phyloP scores from a whole-genome alignment of 345 rosid genomes.

The Acer yangbiense region DNA sequence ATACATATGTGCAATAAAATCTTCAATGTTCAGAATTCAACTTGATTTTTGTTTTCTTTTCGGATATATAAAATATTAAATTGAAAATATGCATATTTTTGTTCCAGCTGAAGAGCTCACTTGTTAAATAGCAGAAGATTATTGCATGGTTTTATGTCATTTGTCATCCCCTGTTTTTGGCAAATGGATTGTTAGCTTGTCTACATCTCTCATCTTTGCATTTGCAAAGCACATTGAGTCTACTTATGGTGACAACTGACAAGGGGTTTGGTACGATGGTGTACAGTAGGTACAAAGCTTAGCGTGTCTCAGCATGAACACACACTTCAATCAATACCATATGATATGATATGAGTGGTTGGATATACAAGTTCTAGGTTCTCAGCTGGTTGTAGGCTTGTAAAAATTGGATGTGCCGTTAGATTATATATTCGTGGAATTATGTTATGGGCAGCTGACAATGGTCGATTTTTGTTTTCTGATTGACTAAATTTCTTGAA shows the following conservation, averaged over 20 bases:
- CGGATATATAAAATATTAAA: background rate
- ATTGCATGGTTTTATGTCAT: background rate
- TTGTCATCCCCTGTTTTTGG: background rate
- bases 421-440: too few species aligned
- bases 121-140: background rate
- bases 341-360: background rate
- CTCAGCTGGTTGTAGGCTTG: too few species aligned
- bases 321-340: too few species aligned
- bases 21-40: background rate
- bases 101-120: background rate
- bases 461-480: too few species aligned
- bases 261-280: background rate
- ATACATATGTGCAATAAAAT: slow-evolving; percentile 16
- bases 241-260: background rate
- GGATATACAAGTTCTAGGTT: too few species aligned
- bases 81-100: background rate
- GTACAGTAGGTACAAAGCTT: background rate
- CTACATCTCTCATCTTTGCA: background rate
- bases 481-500: too few species aligned
- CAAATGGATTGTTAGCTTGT: background rate
- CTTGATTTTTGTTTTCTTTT: background rate
- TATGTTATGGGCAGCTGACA: too few species aligned
- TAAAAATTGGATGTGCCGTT: too few species aligned
- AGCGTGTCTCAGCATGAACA: too few species aligned
- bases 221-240: too few species aligned